A percentile compares a stretch with the other conserved stretches of the same genome.
Conservation (phyloP, 148 eudicot genomes). For the Salicornia ramosissima region DNA sequence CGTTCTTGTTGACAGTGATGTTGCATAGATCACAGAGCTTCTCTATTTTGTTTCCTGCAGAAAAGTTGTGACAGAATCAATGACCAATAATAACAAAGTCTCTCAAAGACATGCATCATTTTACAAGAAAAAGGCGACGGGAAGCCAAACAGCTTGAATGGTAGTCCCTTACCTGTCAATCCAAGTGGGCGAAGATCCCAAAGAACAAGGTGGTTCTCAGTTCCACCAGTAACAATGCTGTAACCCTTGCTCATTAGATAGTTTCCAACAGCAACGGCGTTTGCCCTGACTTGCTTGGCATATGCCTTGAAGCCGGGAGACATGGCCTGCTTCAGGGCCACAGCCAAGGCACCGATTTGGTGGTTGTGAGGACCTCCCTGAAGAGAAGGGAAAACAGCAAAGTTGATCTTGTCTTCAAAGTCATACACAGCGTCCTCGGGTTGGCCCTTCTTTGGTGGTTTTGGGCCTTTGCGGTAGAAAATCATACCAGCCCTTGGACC, state of each 20-base stretch:
- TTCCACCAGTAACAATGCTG: slow-evolving; percentile 86
- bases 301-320: slow-evolving; percentile 95
- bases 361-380: slow-evolving; percentile 99
- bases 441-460: slow-evolving; percentile 93
- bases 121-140: not conserved
- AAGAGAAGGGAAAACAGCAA: slow-evolving; percentile 91
- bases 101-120: not conserved
- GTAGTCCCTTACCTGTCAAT: slow-evolving; percentile 66
- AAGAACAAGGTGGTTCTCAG: slow-evolving; percentile 96
- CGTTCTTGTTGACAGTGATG: slow-evolving; percentile 98
- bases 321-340: slow-evolving; percentile 83
- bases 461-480: slow-evolving; percentile 93
- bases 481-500: slow-evolving; percentile 98
- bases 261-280: slow-evolving; percentile 91
- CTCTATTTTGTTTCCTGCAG: slow-evolving; percentile 94
- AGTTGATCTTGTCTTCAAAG: slow-evolving; percentile 89
- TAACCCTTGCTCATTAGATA: slow-evolving; percentile 86
- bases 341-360: slow-evolving; percentile 95
- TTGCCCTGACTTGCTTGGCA: slow-evolving; percentile 93
- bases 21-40: slow-evolving; percentile 94
- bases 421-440: slow-evolving; percentile 89
- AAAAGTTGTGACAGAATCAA: not conserved
- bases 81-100: slow-evolving; percentile 30
- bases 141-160: not conserved
- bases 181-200: slow-evolving; percentile 99